A percentile compares a stretch with the other conserved stretches of the same genome.
Conservation (phyloP, 2,329 filamentous ascomycete species). For the Alternaria brassicicola region DNA sequence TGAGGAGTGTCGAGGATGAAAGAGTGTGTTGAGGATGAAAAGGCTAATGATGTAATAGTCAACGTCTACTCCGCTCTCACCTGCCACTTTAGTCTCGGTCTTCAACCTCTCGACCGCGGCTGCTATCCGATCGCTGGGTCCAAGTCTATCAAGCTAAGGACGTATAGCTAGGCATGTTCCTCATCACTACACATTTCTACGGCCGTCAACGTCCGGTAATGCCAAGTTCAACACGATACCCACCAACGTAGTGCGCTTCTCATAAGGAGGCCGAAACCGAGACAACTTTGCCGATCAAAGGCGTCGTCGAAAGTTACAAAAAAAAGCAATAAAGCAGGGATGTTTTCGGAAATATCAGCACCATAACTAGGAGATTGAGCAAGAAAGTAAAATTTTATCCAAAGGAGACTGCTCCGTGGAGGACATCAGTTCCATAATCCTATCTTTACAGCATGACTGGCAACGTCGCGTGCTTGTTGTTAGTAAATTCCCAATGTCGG, state of each 20-base stretch:
- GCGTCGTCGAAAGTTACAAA: too few relatives aligned
- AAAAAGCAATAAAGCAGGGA: too few relatives aligned
- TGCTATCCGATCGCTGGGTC: not conserved
- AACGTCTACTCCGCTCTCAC: not conserved
- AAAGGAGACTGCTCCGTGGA: not conserved
- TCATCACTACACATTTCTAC: not conserved
- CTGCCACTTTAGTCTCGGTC: not conserved
- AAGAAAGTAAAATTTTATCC: not conserved
- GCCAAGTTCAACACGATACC: not conserved
- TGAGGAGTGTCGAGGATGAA: accelerated
- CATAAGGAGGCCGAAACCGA: not conserved
- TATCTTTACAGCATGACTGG: not conserved
- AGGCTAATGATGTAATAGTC: not conserved
- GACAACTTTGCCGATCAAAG: not conserved
- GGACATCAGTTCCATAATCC: not conserved
- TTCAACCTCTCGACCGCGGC: not conserved
- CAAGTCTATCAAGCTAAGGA: not conserved
- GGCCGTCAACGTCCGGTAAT: not conserved
- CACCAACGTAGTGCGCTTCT: not conserved
- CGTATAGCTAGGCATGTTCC: not conserved
- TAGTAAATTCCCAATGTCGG: too few relatives aligned
- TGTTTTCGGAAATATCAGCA: too few relatives aligned
- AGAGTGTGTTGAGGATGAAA: not conserved
- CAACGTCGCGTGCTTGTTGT: too few relatives aligned
- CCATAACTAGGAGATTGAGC: not conserved